Evolutionary conservation across 352 stramenopile genomes (phyloP), one percentile per base, ranked within the genome.

Genomic region (Plasmopara muralis): DNA sequence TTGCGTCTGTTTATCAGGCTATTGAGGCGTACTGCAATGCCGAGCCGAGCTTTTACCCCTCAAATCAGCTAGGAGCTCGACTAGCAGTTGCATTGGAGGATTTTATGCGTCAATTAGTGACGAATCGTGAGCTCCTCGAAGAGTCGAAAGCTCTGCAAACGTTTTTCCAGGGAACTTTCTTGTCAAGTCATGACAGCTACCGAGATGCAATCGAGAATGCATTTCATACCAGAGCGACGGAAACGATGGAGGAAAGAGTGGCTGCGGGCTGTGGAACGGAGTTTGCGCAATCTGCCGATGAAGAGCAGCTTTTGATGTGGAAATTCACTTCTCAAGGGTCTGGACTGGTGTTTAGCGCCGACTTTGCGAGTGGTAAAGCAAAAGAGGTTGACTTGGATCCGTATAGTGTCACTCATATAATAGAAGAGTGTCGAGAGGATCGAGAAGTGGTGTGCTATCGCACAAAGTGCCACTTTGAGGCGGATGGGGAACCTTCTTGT

Each of bases 321-420:
- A 72, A 70, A 44, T 83, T 72, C 41, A 29, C 38, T 16, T 76
- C 64, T n/a, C 50, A 69, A 43, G 64, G 60, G 13, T 30, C 47
- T 14, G 55, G 53, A 12, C 8, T 76, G 9, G 57, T 70, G 6
- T 70, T 76, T 20, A 56, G 61, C 50, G 70, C 60, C n/a, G 9
- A 49, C 12, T 63, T 69, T 13, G 50, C 53, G 4, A 43, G 43
- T 53, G 39, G 15, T 28, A 25, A 47, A 20, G 28, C 12, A 16
- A 37, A 14, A 45, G 3, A 50, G 10, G 31, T 25, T 8, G 41
- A 59, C 2, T 9, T 44, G 15, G 59, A 75, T 14, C 62, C 66
- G 9, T 75, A 71, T 50, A 68, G 51, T 52, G 29, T 44, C 7
- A 50, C 13, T 38, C 44, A 48, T 16, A 40, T 49, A 20, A 9